Percentiles rank a stretch among this genome's conserved stretches.
These are phyloP conservation scores for Penicillium egyptiacum DNA, from an alignment of 495 filamentous ascomycete species.

Conservation along the genomic window DNA sequence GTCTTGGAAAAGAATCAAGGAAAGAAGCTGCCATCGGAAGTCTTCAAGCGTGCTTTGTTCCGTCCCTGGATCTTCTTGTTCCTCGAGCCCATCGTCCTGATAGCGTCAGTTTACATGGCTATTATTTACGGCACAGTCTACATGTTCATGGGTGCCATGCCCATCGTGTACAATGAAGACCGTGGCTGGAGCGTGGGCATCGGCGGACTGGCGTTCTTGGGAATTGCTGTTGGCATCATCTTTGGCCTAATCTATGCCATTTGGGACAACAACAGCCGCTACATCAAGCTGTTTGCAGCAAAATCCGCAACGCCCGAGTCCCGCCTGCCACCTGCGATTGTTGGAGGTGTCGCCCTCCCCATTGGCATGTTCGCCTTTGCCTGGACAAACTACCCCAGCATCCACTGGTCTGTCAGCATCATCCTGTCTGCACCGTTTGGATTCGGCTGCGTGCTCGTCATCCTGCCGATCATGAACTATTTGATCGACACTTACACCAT, in stretches of 20 bases:
- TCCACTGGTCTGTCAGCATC: constrained; percentile 57
- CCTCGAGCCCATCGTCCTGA: neutral
- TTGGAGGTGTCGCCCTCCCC: constrained; percentile 42
- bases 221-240: constrained; percentile 50
- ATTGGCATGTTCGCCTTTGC: constrained; percentile 60
- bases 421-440: constrained; percentile 65
- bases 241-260: constrained; percentile 10
- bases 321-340: constrained; percentile 29
- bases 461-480: constrained; percentile 70
- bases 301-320: neutral
- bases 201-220: constrained; percentile 10
- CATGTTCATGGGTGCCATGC: constrained; percentile 65
- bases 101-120: neutral
- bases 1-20: neutral
- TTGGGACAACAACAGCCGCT: neutral
- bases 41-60: neutral
- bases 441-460: constrained; percentile 68
- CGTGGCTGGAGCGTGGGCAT: constrained; percentile 39
- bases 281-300: neutral
- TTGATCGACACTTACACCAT: constrained; percentile 58
- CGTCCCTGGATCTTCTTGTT: neutral
- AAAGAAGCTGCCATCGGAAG: neutral
- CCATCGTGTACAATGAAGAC: constrained; percentile 48
- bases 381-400: constrained; percentile 61
- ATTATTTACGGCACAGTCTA: constrained; percentile 42